Evolutionary conservation across 129 eudicot genomes (phyloP).

Genomic region (Flaveria trinervia): DNA sequence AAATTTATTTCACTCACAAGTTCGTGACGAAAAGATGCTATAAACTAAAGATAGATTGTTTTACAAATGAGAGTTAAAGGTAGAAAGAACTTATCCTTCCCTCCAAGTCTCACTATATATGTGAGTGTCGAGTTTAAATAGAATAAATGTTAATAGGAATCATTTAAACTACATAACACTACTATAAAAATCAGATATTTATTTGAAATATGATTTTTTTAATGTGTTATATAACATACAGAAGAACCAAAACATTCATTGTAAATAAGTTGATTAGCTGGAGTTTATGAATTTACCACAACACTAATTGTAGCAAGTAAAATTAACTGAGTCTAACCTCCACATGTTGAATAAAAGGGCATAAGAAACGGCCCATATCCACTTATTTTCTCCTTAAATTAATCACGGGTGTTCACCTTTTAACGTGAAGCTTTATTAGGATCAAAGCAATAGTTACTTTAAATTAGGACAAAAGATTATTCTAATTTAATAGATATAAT

Average conservation of each 20-base stretch:
- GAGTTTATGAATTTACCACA: background rate
- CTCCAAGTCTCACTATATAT: too few relatives aligned
- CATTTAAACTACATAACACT: too few relatives aligned
- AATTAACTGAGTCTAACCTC: background rate
- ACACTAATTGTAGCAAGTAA: background rate
- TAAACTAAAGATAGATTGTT: too few relatives aligned
- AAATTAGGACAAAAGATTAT: slow-evolving; percentile 19
- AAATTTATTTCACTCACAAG: too few relatives aligned
- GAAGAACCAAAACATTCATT: background rate
- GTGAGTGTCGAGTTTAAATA: too few relatives aligned
- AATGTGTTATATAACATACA: too few relatives aligned
- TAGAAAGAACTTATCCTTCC: too few relatives aligned
- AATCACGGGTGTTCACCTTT: background rate
- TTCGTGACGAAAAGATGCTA: too few relatives aligned
- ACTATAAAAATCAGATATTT: too few relatives aligned
- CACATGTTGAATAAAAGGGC: background rate
- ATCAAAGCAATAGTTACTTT: slow-evolving; percentile 32
- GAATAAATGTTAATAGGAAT: too few relatives aligned
- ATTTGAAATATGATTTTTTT: too few relatives aligned
- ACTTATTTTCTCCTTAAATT: slow-evolving; percentile 7
- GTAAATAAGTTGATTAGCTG: background rate
- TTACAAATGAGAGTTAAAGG: too few relatives aligned
- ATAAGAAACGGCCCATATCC: background rate
- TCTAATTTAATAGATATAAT: background rate
- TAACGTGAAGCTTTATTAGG: slow-evolving; percentile 26